Conservation (phyloP, 768 basidiomycete species). For the Leccinum rimulosum region DNA sequence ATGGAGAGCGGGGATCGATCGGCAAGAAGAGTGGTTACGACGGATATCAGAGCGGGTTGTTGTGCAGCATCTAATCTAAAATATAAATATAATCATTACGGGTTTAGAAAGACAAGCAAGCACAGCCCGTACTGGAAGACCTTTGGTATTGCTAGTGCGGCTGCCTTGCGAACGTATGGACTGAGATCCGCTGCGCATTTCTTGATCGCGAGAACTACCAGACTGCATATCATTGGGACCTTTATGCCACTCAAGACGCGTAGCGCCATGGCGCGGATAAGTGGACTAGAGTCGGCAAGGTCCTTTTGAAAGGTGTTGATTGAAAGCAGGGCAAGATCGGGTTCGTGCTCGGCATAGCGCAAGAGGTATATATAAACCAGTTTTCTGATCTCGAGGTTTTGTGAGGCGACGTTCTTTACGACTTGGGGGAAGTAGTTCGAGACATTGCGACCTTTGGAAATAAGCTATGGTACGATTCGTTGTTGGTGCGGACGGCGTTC, state of each 20-base stretch:
- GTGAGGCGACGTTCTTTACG: constrained; percentile 93
- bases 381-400: constrained; percentile 91
- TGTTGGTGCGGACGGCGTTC: constrained; percentile 1
- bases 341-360: constrained; percentile 89
- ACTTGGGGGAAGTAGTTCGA: constrained; percentile 95
- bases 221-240: constrained; percentile 82
- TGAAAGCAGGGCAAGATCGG: constrained; percentile 90
- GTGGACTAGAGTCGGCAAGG: constrained; percentile 84
- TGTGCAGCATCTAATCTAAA: constrained; percentile 72
- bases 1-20: constrained; percentile 86
- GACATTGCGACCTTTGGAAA: constrained; percentile 89
- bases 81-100: constrained; percentile 1
- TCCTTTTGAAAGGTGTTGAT: constrained; percentile 99
- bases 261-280: constrained; percentile 95
- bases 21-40: constrained; percentile 60
- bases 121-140: constrained; percentile 62
- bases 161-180: constrained; percentile 92
- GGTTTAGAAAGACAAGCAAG: constrained; percentile 1
- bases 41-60: constrained; percentile 64
- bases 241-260: constrained; percentile 90
- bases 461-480: constrained; percentile 53
- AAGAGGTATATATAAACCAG: constrained; percentile 97
- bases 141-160: constrained; percentile 87
- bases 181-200: constrained; percentile 91
- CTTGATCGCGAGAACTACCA: constrained; percentile 86